These are phyloP conservation scores for Dissophora globulifera DNA, from an alignment of 192 early-diverging fungal genomes.

Conservation along the genomic window DNA sequence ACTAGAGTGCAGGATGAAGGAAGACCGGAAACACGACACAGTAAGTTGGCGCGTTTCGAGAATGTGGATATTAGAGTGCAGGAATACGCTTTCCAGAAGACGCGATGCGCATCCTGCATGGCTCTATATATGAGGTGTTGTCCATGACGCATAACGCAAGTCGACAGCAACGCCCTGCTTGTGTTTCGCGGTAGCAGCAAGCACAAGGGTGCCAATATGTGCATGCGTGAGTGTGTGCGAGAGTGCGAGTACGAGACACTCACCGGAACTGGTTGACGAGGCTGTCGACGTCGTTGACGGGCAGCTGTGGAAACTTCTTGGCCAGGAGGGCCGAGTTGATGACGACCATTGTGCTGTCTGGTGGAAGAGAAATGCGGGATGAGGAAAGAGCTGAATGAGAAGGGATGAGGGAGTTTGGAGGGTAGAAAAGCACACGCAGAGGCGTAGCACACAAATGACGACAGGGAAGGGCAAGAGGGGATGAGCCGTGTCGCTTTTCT, in stretches of 20 bases:
- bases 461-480: no score
- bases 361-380: not conserved
- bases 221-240: no score
- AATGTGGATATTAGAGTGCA: no score
- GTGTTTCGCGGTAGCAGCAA: no score
- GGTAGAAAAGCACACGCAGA: not conserved
- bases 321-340: conserved; percentile 63
- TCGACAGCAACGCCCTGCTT: no score
- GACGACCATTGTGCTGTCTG: conserved; percentile 49
- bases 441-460: conserved; percentile 3
- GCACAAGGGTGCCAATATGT: no score
- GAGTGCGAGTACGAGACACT: no score
- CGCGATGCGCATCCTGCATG: no score
- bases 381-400: not conserved
- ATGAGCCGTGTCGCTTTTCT: conserved; percentile 5
- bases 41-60: not conserved
- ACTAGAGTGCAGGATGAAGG: conserved; percentile 3
- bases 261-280: conserved; percentile 66
- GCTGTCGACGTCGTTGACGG: conserved; percentile 61
- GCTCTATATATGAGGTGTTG: no score
- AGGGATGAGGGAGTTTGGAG: not conserved
- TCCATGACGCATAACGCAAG: no score
- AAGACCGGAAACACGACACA: not conserved
- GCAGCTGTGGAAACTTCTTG: conserved; percentile 61
- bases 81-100: no score